phyloP scores from a whole-genome alignment of 2,329 filamentous ascomycete species.

The Albifimbria verrucaria region DNA sequence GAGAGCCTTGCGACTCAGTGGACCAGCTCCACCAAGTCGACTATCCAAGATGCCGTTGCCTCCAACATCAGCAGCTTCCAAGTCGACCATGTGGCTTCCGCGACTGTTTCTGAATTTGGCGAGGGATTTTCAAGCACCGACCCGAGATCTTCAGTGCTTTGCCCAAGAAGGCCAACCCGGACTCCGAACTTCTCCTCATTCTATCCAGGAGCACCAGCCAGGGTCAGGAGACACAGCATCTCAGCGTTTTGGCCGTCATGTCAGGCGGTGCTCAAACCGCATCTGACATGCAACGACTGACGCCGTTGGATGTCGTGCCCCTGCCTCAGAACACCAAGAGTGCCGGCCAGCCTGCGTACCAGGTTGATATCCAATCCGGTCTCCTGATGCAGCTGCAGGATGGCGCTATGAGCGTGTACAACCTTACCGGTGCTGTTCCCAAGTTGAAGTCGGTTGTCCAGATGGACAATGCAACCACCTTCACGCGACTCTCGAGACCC shows the following conservation, averaged over 20 bases:
- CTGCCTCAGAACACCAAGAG: constrained; percentile 21
- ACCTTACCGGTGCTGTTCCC: constrained; percentile 60
- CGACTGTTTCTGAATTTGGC: constrained; percentile 43
- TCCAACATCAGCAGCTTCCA: constrained; percentile 32
- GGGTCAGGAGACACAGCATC: constrained; percentile 24
- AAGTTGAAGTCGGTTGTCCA: constrained; percentile 54
- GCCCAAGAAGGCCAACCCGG: constrained; percentile 41
- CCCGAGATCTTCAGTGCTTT: constrained; percentile 51
- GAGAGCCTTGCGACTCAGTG: constrained; percentile 39
- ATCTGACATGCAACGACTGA: constrained; percentile 30
- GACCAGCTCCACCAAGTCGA: constrained; percentile 29
- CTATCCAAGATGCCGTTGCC: constrained; percentile 31
- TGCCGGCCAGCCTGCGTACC: constrained; percentile 34
- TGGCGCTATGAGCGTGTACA: constrained; percentile 56
- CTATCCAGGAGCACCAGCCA: constrained; percentile 37
- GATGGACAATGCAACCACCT: constrained; percentile 53
- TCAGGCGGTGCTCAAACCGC: constrained; percentile 17
- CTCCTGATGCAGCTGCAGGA: constrained; percentile 57
- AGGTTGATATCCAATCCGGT: constrained; percentile 61
- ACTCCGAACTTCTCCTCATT: constrained; percentile 52
- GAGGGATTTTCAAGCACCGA: constrained; percentile 55
- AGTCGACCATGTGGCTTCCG: constrained; percentile 48
- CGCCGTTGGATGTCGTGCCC: constrained; percentile 37
- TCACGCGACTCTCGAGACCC: constrained; percentile 63
- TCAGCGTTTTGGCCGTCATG: constrained; percentile 29